Conservation (phyloP, 768 basidiomycete genomes). For the Lentinula sp. region DNA sequence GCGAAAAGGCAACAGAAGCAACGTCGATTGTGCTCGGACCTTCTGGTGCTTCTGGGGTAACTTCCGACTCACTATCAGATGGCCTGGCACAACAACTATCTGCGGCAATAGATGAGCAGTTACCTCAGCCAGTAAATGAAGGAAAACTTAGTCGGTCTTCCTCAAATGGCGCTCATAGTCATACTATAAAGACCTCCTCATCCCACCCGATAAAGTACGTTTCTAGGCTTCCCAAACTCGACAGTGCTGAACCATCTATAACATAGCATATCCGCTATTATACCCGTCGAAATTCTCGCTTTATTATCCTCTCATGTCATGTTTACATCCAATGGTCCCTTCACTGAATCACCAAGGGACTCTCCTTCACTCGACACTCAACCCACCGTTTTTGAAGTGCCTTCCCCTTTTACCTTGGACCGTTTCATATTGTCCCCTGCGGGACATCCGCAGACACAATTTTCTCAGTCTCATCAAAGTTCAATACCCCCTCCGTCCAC, state of each 20-base stretch:
- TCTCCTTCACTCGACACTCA: conserved; percentile 7
- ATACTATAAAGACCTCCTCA: conserved; percentile 60
- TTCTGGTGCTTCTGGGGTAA: conserved; percentile 15
- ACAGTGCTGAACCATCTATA: background rate
- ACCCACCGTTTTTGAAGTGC: conserved; percentile 41
- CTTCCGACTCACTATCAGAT: conserved; percentile 6
- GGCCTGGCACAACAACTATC: conserved; percentile 44
- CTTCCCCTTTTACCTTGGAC: conserved; percentile 37
- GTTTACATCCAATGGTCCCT: conserved; percentile 14
- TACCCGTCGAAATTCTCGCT: conserved; percentile 53
- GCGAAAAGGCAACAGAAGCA: conserved; percentile 12
- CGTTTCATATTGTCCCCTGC: conserved; percentile 22
- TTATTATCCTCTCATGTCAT: conserved; percentile 43
- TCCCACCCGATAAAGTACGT: conserved; percentile 80
- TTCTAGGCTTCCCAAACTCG: background rate
- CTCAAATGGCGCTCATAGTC: conserved; percentile 4
- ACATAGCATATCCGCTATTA: conserved; percentile 54
- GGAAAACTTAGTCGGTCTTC: background rate
- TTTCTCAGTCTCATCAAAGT: conserved; percentile 11
- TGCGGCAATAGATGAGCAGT: conserved; percentile 46
- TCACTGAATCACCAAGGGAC: background rate
- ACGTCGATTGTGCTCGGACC: conserved; percentile 22
- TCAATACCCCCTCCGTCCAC: conserved; percentile 14
- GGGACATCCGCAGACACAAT: background rate
- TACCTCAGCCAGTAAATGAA: conserved; percentile 7